phyloP scores from a whole-genome alignment of 768 basidiomycete species.

The Boletus speciosus region DNA sequence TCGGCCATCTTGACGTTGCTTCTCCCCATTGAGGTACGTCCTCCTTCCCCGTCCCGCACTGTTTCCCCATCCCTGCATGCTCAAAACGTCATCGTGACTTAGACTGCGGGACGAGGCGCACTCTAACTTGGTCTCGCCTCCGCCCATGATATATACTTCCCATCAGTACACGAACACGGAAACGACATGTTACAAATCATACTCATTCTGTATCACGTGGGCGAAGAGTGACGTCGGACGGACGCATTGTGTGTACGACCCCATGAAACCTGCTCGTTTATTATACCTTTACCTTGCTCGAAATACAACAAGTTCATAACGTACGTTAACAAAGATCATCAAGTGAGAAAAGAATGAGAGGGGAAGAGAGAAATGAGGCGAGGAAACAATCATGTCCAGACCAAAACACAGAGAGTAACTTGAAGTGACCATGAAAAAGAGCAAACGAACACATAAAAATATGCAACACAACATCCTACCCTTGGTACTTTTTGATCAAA shows the following conservation, averaged over 20 bases:
- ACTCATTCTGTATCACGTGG: no score
- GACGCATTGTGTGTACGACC: neutral
- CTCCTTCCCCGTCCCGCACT: neutral
- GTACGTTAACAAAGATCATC: neutral
- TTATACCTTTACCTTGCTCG: neutral
- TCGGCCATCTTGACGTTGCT: conserved; percentile 39
- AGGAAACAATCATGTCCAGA: neutral
- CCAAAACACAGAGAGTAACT: neutral
- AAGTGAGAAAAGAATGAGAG: neutral
- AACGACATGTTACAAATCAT: no score
- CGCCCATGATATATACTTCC: no score
- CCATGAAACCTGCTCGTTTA: neutral
- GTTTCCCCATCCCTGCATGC: neutral
- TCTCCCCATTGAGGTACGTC: conserved; percentile 46
- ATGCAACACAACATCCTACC: conserved; percentile 11
- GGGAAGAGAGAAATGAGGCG: neutral
- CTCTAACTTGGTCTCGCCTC: neutral
- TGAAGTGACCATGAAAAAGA: neutral
- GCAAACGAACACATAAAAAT: neutral
- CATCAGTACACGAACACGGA: no score
- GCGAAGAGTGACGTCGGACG: no score
- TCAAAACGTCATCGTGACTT: neutral
- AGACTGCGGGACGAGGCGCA: conserved; percentile 26
- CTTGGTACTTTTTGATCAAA: conserved; percentile 80
- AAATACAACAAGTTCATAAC: conserved; percentile 10